Base-by-base conservation (phyloP, 2,329 filamentous ascomycete species). In the Diaporthe amygdali region DNA sequence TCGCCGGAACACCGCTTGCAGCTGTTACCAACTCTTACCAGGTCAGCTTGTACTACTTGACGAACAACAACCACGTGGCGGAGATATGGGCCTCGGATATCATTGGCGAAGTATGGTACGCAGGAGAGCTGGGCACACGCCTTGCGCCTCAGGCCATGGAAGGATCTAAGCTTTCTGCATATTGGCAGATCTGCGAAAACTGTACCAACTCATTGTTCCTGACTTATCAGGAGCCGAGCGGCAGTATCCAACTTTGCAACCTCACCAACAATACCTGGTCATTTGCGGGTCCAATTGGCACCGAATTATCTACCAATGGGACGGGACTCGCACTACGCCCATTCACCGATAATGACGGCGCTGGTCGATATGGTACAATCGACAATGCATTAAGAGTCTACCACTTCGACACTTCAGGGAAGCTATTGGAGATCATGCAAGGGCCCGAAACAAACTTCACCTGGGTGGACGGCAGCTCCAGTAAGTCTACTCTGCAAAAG, bases 21-120 rank as follows among this genome's bases (percentile, higher is more conserved):
- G 61, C 61, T 15, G 69, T 67, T 41, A 70, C 59, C 7, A 70
- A 67, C 41, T 34, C 41, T 0, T 59, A 56, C 27, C 69, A 67
- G 22, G 55, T 70, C n/a, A 64, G 59, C 27, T n/a, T 70, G 49
- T 70, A 70, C 61, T 70, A 70, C n/a, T 30, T 70, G 17, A 70
- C 69, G 5, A 70, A 54, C 41, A 15, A 55, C 34, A 41, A 70
- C 41, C 25, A 9, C 7, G 51, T 70, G 30, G 41, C 61, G 3
- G 69, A 70, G 41, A 67, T 70, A 34, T 70, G 51, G 61, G 30
- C 69, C 5, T 52, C 49, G 30, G 61, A 70, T 17, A 59, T 70
- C 17, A 30, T 59, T 7, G 39, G 39, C 39, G 32, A 49, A 22
- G 41, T 34, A 10, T 70, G 69, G 69, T 66, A 1, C 25, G 49